phyloP scores from a whole-genome alignment of 345 rosid species.

The Eucalyptus guilfoylei region DNA sequence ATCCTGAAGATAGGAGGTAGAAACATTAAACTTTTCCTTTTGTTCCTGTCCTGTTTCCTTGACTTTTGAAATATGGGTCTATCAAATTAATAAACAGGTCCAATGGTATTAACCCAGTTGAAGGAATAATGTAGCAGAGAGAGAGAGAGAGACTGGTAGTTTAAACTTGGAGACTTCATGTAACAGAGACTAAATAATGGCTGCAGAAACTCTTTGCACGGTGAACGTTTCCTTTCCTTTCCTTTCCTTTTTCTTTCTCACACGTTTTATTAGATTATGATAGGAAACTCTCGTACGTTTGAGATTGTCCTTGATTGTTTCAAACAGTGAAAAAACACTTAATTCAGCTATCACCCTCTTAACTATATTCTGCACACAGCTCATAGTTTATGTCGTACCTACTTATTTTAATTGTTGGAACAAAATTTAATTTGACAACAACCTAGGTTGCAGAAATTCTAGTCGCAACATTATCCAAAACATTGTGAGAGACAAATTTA shows the following conservation, averaged over 20 bases:
- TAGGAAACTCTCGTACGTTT: neutral
- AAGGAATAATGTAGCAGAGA: no score
- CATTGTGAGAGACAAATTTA: neutral
- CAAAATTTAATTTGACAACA: neutral
- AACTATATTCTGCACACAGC: neutral
- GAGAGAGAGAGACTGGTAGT: no score
- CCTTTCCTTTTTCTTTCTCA: fast-evolving
- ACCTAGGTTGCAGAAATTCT: neutral
- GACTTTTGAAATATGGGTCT: no score
- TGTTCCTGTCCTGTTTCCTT: no score
- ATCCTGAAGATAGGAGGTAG: no score
- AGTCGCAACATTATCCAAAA: neutral
- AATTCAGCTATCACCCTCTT: neutral
- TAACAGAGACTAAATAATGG: no score
- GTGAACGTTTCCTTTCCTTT: neutral
- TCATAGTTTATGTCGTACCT: fast-evolving
- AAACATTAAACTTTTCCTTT: no score
- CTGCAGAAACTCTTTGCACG: neutral
- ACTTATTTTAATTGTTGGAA: no score
- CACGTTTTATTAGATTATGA: neutral
- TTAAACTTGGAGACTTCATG: no score
- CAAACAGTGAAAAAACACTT: neutral
- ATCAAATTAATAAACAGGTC: no score
- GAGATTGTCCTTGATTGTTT: neutral
- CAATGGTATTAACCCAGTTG: no score